Conservation (phyloP, 192 early-diverging fungal genomes). For the Endogone sp. region DNA sequence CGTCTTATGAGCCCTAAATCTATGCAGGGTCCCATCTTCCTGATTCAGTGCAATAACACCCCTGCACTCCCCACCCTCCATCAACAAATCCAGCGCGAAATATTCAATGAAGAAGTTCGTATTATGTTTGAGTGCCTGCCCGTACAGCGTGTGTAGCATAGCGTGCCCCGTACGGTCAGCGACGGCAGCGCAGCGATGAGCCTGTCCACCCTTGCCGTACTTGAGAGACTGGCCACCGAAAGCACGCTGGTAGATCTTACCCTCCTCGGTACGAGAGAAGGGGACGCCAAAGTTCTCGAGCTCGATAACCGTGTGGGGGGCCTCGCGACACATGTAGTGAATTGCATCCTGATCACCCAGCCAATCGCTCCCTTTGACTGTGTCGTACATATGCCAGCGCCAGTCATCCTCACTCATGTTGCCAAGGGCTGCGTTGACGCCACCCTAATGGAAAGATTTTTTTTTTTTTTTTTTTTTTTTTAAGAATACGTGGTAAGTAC, state of each 20-base stretch:
- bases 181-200: slow-evolving; percentile 95
- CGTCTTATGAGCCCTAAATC: slow-evolving; percentile 96
- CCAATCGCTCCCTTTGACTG: slow-evolving; percentile 99
- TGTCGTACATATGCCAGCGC: slow-evolving; percentile 99
- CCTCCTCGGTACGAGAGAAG: slow-evolving; percentile 96
- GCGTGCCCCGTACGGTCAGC: slow-evolving; percentile 99
- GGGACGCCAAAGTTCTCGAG: slow-evolving; percentile 98
- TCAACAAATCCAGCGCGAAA: slow-evolving; percentile 97
- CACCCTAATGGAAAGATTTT: slow-evolving; percentile 53
- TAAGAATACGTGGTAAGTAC: no score
- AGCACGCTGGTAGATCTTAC: slow-evolving; percentile 98
- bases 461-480: no score
- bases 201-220: slow-evolving; percentile 96
- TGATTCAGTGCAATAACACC: slow-evolving; percentile 96
- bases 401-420: slow-evolving; percentile 99
- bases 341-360: slow-evolving; percentile 99
- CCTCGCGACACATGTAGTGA: slow-evolving; percentile 99
- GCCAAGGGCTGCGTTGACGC: slow-evolving; percentile 98
- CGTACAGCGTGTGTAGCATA: slow-evolving; percentile 96
- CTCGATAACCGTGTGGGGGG: slow-evolving; percentile 92
- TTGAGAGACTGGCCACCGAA: slow-evolving; percentile 97
- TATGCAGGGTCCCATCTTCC: slow-evolving; percentile 98
- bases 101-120: slow-evolving; percentile 99
- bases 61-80: slow-evolving; percentile 97
- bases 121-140: slow-evolving; percentile 92